A percentile compares a stretch with the other conserved stretches of the same genome.
These are phyloP conservation scores for Suillus lakei DNA, from an alignment of 768 basidiomycete genomes.

Conservation along the genomic window DNA sequence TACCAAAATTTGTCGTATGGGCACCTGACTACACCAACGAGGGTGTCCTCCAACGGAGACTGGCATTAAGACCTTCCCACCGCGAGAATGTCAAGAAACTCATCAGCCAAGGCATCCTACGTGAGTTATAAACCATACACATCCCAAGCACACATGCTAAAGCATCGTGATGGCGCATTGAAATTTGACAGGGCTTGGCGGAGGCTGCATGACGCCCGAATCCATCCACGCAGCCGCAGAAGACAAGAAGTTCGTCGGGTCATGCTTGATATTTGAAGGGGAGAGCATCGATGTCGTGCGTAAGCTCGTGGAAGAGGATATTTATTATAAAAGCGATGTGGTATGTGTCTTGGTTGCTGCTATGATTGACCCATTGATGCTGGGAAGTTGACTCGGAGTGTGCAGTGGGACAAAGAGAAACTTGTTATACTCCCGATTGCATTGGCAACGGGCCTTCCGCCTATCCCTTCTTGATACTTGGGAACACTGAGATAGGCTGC, in stretches of 20 bases:
- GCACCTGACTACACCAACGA: constrained; percentile 68
- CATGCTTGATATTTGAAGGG: constrained; percentile 57
- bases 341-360: constrained; percentile 17
- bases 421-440: constrained; percentile 52
- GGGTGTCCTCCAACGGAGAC: constrained; percentile 55
- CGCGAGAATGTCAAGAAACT: constrained; percentile 45
- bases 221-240: constrained; percentile 49
- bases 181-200: constrained; percentile 50
- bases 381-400: background rate
- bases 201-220: constrained; percentile 58
- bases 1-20: constrained; percentile 55
- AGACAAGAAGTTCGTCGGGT: constrained; percentile 63
- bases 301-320: constrained; percentile 30
- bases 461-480: constrained; percentile 6
- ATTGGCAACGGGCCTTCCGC: constrained; percentile 32
- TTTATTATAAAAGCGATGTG: constrained; percentile 27
- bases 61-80: constrained; percentile 57
- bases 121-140: constrained; percentile 41
- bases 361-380: background rate
- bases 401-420: constrained; percentile 62
- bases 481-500: background rate
- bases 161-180: constrained; percentile 12
- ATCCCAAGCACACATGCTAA: constrained; percentile 10
- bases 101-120: constrained; percentile 48
- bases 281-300: constrained; percentile 56